Evolutionary conservation across 176 grass and related monocot genomes (phyloP).

Genomic region (Alopecurus myosuroides): DNA sequence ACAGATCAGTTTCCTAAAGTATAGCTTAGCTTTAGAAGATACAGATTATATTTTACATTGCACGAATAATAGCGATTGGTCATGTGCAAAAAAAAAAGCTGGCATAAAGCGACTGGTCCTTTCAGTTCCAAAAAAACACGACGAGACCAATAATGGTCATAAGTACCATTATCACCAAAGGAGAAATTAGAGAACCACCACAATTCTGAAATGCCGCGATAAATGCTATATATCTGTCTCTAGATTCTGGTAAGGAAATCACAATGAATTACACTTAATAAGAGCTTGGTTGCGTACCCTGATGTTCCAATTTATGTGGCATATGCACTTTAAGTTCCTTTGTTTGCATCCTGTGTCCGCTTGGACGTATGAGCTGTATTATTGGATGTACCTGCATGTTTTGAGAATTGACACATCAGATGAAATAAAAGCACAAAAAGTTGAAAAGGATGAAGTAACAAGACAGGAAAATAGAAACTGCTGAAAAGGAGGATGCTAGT

Average conservation of each 20-base stretch:
- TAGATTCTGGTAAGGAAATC: conserved; percentile 21
- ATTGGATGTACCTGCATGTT: conserved; percentile 41
- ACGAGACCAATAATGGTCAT: conserved; percentile 32
- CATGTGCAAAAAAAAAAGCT: conserved; percentile 27
- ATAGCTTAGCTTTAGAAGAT: conserved; percentile 26
- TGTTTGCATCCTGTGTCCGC: conserved; percentile 25
- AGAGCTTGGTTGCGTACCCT: conserved; percentile 32
- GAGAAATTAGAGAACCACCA: conserved; percentile 26
- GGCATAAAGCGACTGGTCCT: conserved; percentile 36
- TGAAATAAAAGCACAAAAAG: conserved; percentile 29
- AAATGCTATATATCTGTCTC: conserved; percentile 12
- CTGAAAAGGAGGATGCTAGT: conserved; percentile 9
- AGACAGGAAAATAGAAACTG: conserved; percentile 21
- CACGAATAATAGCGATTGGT: conserved; percentile 13
- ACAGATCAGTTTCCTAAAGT: conserved; percentile 10
- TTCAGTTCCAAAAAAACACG: conserved; percentile 26
- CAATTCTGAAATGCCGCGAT: background rate
- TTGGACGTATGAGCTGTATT: conserved; percentile 25
- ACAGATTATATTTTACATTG: background rate
- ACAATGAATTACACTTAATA: conserved; percentile 22
- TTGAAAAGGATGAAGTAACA: conserved; percentile 11
- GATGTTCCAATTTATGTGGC: conserved; percentile 34
- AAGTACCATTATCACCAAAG: conserved; percentile 42
- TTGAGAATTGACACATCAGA: conserved; percentile 25
- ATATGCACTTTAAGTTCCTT: conserved; percentile 33